Percentiles rank a stretch among this genome's conserved stretches.
phyloP scores from a whole-genome alignment of 2,329 filamentous ascomycete genomes.

The Aspergillus tubingensis region DNA sequence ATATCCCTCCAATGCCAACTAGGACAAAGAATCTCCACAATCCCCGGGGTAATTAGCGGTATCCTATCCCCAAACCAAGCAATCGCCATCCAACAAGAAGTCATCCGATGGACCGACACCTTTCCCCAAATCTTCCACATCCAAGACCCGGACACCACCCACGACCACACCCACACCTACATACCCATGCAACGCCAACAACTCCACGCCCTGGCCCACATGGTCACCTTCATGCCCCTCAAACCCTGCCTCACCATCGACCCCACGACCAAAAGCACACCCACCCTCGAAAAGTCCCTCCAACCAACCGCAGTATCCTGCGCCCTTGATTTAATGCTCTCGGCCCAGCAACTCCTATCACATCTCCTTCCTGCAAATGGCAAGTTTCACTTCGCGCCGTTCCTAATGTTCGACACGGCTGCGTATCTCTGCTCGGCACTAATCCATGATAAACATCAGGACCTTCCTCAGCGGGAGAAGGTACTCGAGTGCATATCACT shows the following conservation, averaged over 20 bases:
- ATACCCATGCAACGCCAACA: slow-evolving; percentile 51
- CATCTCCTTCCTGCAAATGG: slow-evolving; percentile 46
- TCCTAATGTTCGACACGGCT: slow-evolving; percentile 55
- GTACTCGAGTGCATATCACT: slow-evolving; percentile 44
- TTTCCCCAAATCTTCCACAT: slow-evolving; percentile 48
- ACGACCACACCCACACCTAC: slow-evolving; percentile 47
- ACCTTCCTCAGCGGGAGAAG: slow-evolving; percentile 45
- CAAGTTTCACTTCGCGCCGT: slow-evolving; percentile 54
- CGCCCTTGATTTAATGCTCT: slow-evolving; percentile 46
- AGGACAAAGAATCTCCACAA: slow-evolving; percentile 31
- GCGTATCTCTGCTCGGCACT: slow-evolving; percentile 55
- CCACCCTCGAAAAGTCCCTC: slow-evolving; percentile 40
- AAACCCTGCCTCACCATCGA: slow-evolving; percentile 49
- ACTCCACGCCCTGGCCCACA: slow-evolving; percentile 48
- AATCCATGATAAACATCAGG: slow-evolving; percentile 50
- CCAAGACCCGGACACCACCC: slow-evolving; percentile 43
- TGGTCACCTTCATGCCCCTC: slow-evolving; percentile 50
- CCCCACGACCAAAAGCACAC: slow-evolving; percentile 24
- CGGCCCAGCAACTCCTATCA: slow-evolving; percentile 47
- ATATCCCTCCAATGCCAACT: slow-evolving; percentile 47
- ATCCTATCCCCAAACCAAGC: slow-evolving; percentile 18
- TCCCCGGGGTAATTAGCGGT: slow-evolving; percentile 18
- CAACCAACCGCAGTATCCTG: slow-evolving; percentile 48
- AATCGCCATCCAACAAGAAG: slow-evolving; percentile 34
- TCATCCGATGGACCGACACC: slow-evolving; percentile 47